phyloP scores from a whole-genome alignment of 176 grass and related monocot species.

The Avena atlantica region DNA sequence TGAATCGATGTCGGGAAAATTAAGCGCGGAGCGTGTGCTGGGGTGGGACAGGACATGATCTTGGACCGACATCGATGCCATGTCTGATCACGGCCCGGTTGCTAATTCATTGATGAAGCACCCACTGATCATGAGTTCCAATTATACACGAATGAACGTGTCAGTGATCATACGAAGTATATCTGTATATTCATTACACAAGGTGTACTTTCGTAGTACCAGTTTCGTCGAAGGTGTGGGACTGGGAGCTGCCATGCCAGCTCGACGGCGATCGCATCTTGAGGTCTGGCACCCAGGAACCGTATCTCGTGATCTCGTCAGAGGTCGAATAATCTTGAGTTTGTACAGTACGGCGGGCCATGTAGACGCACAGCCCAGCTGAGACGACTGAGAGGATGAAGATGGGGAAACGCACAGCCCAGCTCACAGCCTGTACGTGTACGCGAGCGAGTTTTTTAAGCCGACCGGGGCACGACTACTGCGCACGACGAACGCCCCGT shows the following conservation, averaged over 20 bases:
- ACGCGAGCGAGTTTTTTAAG: background rate
- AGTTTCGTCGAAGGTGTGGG: conserved; percentile 39
- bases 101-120: conserved; percentile 1
- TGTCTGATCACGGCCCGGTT: background rate
- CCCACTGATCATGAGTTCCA: conserved; percentile 6
- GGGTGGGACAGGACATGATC: background rate
- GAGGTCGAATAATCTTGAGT: conserved; percentile 45
- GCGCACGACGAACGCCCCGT: background rate
- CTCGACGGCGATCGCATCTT: background rate
- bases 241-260: background rate
- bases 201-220: background rate
- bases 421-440: conserved; percentile 38
- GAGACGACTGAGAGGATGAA: background rate
- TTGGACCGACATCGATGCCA: background rate
- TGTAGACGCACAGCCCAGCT: background rate
- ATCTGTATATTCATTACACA: background rate
- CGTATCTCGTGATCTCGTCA: background rate
- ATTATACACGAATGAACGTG: background rate
- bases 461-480: background rate
- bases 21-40: background rate
- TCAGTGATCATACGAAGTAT: background rate
- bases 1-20: background rate
- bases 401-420: conserved; percentile 16
- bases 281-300: background rate
- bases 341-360: conserved; percentile 36